These are phyloP conservation scores for Nepenthes alata DNA, from an alignment of 179 eudicot species.

Conservation along the genomic window DNA sequence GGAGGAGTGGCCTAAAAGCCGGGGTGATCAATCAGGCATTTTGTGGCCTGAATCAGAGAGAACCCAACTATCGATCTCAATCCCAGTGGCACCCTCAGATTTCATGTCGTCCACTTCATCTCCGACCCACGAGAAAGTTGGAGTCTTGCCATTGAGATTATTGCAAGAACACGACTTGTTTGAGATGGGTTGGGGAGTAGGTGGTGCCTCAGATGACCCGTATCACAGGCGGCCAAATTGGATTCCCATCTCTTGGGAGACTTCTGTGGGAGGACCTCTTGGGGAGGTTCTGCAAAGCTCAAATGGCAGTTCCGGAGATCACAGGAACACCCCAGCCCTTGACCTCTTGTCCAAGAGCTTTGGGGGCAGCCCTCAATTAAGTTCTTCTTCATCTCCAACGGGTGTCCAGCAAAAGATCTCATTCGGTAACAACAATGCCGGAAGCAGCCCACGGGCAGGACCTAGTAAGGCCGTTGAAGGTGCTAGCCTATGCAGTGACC, in stretches of 20 bases:
- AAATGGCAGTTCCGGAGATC: constrained; percentile 19
- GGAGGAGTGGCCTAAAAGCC: constrained; percentile 32
- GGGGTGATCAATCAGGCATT: constrained; percentile 1
- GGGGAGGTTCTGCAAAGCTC: constrained; percentile 65
- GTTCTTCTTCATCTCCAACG: constrained; percentile 41
- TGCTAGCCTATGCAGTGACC: constrained; percentile 15
- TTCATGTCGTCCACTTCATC: constrained; percentile 67
- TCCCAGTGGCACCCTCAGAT: constrained; percentile 40
- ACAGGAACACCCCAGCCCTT: constrained; percentile 28
- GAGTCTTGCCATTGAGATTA: constrained; percentile 41
- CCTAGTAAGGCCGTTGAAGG: constrained; percentile 16
- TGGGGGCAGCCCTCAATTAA: constrained; percentile 31
- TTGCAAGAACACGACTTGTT: constrained; percentile 30
- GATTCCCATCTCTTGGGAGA: constrained; percentile 57
- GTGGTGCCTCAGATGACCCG: constrained; percentile 2
- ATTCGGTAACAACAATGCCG: constrained; percentile 55
- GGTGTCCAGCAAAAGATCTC: constrained; percentile 55
- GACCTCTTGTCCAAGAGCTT: constrained; percentile 36
- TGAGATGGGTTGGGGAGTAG: constrained; percentile 37
- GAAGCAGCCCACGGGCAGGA: constrained; percentile 63
- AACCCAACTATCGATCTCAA: constrained; percentile 60
- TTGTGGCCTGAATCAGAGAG: constrained; percentile 35
- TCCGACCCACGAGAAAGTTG: constrained; percentile 31
- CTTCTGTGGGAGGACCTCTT: constrained; percentile 72
- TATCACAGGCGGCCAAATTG: constrained; percentile 26